Evolutionary conservation across 192 early-diverging fungal species (phyloP).

Genomic region (Gonapodya prolifera): DNA sequence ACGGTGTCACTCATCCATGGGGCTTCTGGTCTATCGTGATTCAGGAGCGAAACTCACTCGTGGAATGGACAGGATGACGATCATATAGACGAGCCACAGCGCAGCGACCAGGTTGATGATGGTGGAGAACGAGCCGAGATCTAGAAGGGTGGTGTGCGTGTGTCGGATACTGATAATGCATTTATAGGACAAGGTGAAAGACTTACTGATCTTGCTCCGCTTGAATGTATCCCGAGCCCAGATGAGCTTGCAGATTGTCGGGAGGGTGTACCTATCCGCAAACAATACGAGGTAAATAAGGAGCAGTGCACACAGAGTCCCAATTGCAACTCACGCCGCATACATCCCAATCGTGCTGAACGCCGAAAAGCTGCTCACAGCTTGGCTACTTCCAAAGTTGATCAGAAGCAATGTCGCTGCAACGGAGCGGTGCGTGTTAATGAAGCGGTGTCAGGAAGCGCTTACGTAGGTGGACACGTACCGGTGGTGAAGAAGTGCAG

Average conservation of each 20-base stretch:
- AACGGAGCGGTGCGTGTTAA: too few species aligned
- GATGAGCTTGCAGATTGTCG: background rate
- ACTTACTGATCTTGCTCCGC: background rate
- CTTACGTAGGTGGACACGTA: too few species aligned
- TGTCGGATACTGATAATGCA: background rate
- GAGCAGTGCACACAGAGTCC: background rate
- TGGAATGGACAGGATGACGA: background rate
- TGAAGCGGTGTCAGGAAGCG: too few species aligned
- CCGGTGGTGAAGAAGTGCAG: slow-evolving; percentile 3
- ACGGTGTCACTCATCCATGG: background rate
- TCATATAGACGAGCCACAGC: background rate
- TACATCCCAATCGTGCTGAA: background rate
- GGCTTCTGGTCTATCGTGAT: background rate
- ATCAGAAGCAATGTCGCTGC: background rate
- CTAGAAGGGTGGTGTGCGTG: background rate
- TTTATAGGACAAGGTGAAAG: background rate
- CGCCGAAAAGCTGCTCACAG: background rate
- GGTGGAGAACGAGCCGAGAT: background rate
- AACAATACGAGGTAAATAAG: background rate
- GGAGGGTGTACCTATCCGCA: background rate
- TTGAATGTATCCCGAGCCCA: background rate
- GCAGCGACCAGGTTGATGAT: background rate
- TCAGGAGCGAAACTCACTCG: background rate
- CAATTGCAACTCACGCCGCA: background rate
- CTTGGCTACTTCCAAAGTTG: background rate